Evolutionary conservation across 2,329 filamentous ascomycete genomes (phyloP).

Genomic region (Fusarium dlaminii): DNA sequence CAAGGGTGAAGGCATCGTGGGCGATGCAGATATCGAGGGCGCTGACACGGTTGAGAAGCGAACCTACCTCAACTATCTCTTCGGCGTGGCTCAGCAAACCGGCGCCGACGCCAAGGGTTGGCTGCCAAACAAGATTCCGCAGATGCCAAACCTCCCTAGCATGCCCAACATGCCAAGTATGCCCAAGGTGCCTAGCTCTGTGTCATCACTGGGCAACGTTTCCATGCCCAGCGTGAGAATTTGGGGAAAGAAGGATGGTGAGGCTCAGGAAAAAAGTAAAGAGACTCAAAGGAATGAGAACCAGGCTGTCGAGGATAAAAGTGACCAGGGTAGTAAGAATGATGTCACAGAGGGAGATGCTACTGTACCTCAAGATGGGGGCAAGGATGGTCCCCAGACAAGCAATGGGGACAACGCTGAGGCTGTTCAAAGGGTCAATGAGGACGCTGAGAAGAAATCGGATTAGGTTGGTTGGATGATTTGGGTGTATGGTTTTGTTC

Average conservation of each 20-base stretch:
- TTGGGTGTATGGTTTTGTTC: not conserved
- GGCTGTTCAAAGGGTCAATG: not conserved
- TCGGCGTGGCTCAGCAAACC: conserved; percentile 59
- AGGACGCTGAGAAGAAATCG: not conserved
- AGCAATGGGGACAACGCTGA: not conserved
- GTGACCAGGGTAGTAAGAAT: not conserved
- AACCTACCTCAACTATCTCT: conserved; percentile 60
- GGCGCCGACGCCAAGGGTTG: conserved; percentile 56
- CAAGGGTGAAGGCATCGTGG: conserved; percentile 46
- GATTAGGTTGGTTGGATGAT: not conserved
- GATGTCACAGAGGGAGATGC: not conserved
- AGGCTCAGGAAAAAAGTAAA: not conserved
- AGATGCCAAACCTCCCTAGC: conserved; percentile 47
- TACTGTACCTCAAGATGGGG: not conserved
- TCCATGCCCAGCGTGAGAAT: conserved; percentile 47
- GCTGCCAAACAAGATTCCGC: conserved; percentile 54
- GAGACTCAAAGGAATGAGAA: not conserved
- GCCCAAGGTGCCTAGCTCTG: conserved; percentile 41
- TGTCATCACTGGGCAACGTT: conserved; percentile 44
- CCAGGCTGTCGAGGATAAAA: not conserved
- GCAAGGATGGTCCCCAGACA: not conserved
- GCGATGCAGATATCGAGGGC: conserved; percentile 46
- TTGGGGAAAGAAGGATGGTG: conserved; percentile 40
- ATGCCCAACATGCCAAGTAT: conserved; percentile 46
- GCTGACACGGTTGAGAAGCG: conserved; percentile 48